Conservation (phyloP, 2,329 filamentous ascomycete species). For the Microcera coccophila region DNA sequence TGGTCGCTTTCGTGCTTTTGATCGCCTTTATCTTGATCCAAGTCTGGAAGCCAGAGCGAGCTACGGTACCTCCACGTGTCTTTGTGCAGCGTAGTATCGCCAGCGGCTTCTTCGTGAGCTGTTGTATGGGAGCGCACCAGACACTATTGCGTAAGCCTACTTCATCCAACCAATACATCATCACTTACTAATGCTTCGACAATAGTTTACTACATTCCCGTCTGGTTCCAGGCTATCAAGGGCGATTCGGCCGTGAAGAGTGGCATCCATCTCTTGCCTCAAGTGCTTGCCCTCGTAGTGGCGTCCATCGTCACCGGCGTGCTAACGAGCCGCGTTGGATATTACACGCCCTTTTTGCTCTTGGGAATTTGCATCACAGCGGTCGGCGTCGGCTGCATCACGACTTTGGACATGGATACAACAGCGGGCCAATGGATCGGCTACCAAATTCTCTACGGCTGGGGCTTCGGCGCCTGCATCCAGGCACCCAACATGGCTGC, state of each 20-base stretch:
- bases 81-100: constrained; percentile 38
- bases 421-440: constrained; percentile 25
- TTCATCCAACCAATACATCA: neutral
- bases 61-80: constrained; percentile 38
- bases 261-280: constrained; percentile 28
- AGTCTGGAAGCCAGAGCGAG: constrained; percentile 30
- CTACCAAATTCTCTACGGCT: constrained; percentile 38
- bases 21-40: constrained; percentile 39
- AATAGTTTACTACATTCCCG: constrained; percentile 43
- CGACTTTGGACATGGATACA: constrained; percentile 30
- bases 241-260: constrained; percentile 29
- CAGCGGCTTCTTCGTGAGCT: constrained; percentile 27
- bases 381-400: constrained; percentile 40
- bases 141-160: constrained; percentile 11
- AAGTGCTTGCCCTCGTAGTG: constrained; percentile 29
- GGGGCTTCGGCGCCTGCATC: constrained; percentile 41
- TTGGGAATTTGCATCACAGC: constrained; percentile 29
- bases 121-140: constrained; percentile 23
- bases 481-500: constrained; percentile 45
- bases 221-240: constrained; percentile 50
- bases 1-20: constrained; percentile 38
- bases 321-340: constrained; percentile 32
- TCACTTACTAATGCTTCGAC: neutral
- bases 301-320: constrained; percentile 26
- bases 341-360: constrained; percentile 41